Base-by-base conservation (phyloP, 306 rosid species). In the Begonia loranthoides region DNA sequence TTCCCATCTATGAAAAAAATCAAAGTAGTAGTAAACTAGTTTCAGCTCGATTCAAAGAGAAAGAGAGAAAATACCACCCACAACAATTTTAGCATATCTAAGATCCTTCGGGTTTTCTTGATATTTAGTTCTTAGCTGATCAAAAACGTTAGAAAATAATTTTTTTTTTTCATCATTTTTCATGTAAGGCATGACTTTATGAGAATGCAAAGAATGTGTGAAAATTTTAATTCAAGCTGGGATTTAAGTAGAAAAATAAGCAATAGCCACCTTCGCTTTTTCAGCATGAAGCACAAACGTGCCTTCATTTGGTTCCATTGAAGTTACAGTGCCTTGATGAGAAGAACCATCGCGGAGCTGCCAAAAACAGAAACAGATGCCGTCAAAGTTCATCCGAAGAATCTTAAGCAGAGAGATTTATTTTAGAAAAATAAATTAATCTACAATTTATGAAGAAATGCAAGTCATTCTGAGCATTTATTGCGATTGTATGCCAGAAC, bases 241-340 rank as follows among this genome's bases (percentile, higher is more conserved):
- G 36, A 28, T 28, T 28, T 28, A 28, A 40, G 55, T 44, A 17
- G 12, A 41, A 16, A 17, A 45, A 28, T 28, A 28, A 44, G 14
- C 40, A 44, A 12, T 41, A 12, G 11, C 58, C 61, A 89, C 97
- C 97, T 72, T 74, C 11, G 78, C 19, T 60, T 74, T 66, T 63
- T 89, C 97, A 38, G 83, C 69, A 63, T 89, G 84, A 61, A 85
- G 90, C 65, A 76, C 66, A 66, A 85, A 89, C n/a, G 84, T 79
- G 15, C 73, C 95, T 54, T 85, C 94, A 60, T 89, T 85, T 56
- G 95, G 87, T 57, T 82, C 95, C 95, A 89, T 89, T 17, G 97
- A 85, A 39, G 95, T 85, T 61, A 85, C 97, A 73, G 95, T 85
- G 34, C 95, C 97, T 70, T 78, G 78, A 65, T 89, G 90, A 43